A percentile compares a stretch with the other conserved stretches of the same genome.
These are phyloP conservation scores for Ustilago tritici DNA, from an alignment of 1,284 basidiomycete species.

Conservation along the genomic window DNA sequence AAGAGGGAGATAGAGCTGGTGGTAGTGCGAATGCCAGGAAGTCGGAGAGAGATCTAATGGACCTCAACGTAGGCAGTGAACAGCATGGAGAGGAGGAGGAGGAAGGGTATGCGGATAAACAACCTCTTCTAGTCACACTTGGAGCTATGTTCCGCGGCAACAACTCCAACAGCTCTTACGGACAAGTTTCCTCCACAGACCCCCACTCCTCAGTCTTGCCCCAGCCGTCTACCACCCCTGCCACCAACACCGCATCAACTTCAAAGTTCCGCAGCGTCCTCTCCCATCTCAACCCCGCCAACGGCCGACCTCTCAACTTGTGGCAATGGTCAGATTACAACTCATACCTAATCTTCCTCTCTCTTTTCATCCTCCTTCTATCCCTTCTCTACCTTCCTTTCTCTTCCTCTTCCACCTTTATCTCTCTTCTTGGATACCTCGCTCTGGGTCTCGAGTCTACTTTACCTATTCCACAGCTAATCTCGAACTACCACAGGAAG, in stretches of 20 bases:
- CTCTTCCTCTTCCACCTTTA: constrained; percentile 76
- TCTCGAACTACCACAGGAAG: constrained; percentile 76
- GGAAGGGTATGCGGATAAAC: constrained; percentile 41
- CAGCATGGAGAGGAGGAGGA: not conserved
- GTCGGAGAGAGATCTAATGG: constrained; percentile 27
- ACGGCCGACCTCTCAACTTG: constrained; percentile 76
- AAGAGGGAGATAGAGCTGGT: constrained; percentile 1
- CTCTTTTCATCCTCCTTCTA: constrained; percentile 75
- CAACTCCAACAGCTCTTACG: constrained; percentile 14
- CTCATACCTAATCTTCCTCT: constrained; percentile 83
- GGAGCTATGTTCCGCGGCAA: constrained; percentile 23
- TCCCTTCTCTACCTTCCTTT: constrained; percentile 75
- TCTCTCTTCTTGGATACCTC: constrained; percentile 80
- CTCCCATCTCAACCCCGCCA: not conserved
- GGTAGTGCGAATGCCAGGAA: not conserved
- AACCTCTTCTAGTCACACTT: constrained; percentile 45
- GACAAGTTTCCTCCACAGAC: constrained; percentile 21
- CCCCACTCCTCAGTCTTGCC: constrained; percentile 9
- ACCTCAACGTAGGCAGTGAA: constrained; percentile 7
- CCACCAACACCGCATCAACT: not conserved
- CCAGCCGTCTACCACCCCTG: not conserved
- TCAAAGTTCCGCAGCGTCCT: not conserved
- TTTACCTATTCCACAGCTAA: constrained; percentile 53
- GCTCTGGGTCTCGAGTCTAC: constrained; percentile 75
- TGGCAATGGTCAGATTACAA: constrained; percentile 85